These are phyloP conservation scores for Naumovozyma dairenensis DNA, from an alignment of 805 yeast species.

Conservation along the genomic window DNA sequence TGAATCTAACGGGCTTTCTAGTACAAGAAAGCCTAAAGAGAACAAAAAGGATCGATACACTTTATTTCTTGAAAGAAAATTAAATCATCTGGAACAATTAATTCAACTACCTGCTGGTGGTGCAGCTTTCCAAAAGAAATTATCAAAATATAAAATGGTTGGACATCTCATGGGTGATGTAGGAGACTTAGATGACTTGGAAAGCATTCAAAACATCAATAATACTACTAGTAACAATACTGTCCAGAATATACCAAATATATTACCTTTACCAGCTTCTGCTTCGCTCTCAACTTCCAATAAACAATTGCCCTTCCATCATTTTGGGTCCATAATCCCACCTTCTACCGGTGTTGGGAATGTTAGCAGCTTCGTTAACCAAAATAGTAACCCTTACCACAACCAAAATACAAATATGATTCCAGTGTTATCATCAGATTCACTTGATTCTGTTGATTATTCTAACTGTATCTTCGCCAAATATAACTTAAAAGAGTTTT, in stretches of 20 bases:
- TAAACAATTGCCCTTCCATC: not conserved
- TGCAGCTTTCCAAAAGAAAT: constrained; percentile 23
- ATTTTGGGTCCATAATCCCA: not conserved
- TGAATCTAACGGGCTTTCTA: not conserved
- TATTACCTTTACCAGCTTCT: not conserved
- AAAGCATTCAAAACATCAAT: not conserved
- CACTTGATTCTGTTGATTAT: constrained; percentile 33
- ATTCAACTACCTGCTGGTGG: constrained; percentile 27
- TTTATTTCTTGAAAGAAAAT: constrained; percentile 42
- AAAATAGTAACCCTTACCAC: not conserved
- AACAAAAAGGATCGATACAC: constrained; percentile 45
- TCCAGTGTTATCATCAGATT: constrained; percentile 16
- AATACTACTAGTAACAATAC: not conserved
- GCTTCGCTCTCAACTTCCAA: not conserved
- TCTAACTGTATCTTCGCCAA: constrained; percentile 35
- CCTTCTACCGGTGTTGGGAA: not conserved
- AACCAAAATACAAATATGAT: constrained; percentile 1
- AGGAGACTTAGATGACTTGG: constrained; percentile 4
- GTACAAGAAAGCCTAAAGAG: not conserved
- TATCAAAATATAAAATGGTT: constrained; percentile 29
- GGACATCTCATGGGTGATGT: constrained; percentile 27
- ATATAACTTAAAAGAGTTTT: constrained; percentile 37
- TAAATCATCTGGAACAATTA: constrained; percentile 41
- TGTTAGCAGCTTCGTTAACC: too few species aligned
- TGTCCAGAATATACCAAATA: not conserved